phyloP scores from a whole-genome alignment of 2,329 filamentous ascomycete species.

The Alternaria dauci region DNA sequence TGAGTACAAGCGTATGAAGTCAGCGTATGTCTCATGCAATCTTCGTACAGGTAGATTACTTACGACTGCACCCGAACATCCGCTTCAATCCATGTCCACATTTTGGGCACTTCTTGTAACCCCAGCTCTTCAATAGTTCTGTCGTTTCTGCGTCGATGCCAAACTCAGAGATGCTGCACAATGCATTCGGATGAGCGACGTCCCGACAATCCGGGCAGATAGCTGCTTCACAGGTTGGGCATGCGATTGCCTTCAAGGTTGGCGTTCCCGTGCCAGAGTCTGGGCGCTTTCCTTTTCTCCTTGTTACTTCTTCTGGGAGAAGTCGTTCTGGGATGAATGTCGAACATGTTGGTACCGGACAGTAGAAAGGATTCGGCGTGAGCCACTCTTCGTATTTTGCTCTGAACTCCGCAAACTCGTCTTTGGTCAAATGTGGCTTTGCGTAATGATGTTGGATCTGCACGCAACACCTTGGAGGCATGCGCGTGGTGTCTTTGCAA shows the following conservation, averaged over 20 bases:
- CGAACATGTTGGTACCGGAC: conserved; percentile 59
- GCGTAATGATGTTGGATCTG: conserved; percentile 55
- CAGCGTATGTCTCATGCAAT: neutral
- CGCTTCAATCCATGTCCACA: conserved; percentile 58
- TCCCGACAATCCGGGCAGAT: conserved; percentile 58
- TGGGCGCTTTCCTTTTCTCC: conserved; percentile 30
- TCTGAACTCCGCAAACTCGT: conserved; percentile 50
- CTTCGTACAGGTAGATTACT: neutral
- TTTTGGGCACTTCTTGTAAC: conserved; percentile 61
- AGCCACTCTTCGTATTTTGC: conserved; percentile 59
- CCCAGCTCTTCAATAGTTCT: conserved; percentile 53
- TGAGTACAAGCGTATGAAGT: neutral
- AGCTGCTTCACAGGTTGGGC: conserved; percentile 54
- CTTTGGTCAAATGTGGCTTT: conserved; percentile 44
- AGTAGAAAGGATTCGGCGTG: conserved; percentile 58
- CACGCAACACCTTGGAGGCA: conserved; percentile 59
- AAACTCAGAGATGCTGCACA: conserved; percentile 46
- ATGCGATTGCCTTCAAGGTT: conserved; percentile 44
- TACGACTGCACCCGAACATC: conserved; percentile 60
- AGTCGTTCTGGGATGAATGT: conserved; percentile 54
- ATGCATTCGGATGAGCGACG: conserved; percentile 49
- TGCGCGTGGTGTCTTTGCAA: conserved; percentile 50
- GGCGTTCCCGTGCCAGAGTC: conserved; percentile 41
- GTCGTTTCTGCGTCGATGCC: conserved; percentile 49
- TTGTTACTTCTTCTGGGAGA: conserved; percentile 20